These are phyloP conservation scores for Colletotrichum shisoi DNA, from an alignment of 2,329 filamentous ascomycete species.

Conservation along the genomic window DNA sequence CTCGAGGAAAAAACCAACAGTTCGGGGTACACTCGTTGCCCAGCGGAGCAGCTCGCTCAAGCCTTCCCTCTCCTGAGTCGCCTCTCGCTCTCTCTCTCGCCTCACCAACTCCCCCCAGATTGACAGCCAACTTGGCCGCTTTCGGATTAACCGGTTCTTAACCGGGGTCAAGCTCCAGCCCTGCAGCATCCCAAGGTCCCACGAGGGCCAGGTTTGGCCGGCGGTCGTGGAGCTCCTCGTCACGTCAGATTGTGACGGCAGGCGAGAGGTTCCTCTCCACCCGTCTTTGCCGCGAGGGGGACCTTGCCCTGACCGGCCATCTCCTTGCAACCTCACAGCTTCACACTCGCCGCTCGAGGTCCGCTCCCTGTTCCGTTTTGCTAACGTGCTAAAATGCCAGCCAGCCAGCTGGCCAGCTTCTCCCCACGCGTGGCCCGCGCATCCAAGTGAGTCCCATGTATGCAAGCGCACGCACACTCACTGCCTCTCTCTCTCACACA, in stretches of 20 bases:
- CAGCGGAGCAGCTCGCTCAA: background rate
- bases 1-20: background rate
- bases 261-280: slow-evolving; percentile 26
- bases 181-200: slow-evolving; percentile 30
- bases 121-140: slow-evolving; percentile 8
- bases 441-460: background rate
- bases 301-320: slow-evolving; percentile 20
- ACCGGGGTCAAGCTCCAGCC: slow-evolving; percentile 29
- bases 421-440: background rate
- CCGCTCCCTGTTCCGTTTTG: slow-evolving; percentile 23
- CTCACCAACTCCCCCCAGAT: background rate
- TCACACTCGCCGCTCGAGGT: slow-evolving; percentile 21
- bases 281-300: slow-evolving; percentile 24
- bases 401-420: background rate
- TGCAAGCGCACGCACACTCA: slow-evolving; percentile 4
- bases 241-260: slow-evolving; percentile 37
- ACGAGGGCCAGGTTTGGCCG: slow-evolving; percentile 7
- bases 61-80: no score
- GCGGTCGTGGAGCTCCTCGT: slow-evolving; percentile 28
- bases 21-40: background rate
- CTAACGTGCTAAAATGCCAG: background rate
- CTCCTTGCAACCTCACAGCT: slow-evolving; percentile 22
- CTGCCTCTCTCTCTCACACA: slow-evolving; percentile 7
- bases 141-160: slow-evolving; percentile 32
- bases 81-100: background rate